Percentiles rank a stretch among this genome's conserved stretches.
phyloP scores from a whole-genome alignment of 2,329 filamentous ascomycete species.

The Stachybotrys elegans region DNA sequence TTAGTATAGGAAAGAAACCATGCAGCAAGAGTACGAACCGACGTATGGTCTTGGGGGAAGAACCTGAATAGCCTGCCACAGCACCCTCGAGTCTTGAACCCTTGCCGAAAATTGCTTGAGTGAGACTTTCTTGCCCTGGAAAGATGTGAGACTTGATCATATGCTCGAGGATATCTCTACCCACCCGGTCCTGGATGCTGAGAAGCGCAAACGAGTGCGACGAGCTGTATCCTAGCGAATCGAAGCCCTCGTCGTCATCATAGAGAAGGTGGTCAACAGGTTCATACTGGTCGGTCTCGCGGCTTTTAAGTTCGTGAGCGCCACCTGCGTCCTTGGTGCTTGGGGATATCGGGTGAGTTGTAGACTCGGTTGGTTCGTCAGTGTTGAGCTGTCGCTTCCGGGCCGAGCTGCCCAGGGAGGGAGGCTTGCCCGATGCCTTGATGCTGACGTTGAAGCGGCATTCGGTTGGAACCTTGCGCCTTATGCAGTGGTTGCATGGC shows the following conservation, averaged over 20 bases:
- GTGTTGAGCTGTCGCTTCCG: conserved; percentile 18
- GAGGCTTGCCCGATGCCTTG: conserved; percentile 9
- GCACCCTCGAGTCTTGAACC: conserved; percentile 7
- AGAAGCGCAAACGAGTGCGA: conserved; percentile 25
- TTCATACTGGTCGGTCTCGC: conserved; percentile 13
- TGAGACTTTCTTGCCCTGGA: not conserved
- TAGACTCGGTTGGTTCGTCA: conserved; percentile 12
- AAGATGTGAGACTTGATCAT: not conserved
- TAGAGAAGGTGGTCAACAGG: conserved; percentile 20
- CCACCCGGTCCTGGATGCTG: conserved; percentile 18
- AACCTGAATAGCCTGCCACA: conserved; percentile 24
- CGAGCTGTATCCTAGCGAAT: conserved; percentile 29
- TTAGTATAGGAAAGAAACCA: not conserved
- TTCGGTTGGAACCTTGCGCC: conserved; percentile 31
- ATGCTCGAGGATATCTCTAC: conserved; percentile 1
- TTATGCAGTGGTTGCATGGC: conserved; percentile 34
- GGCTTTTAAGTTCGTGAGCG: no score
- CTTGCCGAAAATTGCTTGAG: conserved; percentile 5
- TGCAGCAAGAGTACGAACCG: conserved; percentile 17
- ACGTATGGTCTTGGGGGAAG: conserved; percentile 28
- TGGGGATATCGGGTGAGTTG: no score
- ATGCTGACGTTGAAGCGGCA: conserved; percentile 24
- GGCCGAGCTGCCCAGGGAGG: conserved; percentile 15
- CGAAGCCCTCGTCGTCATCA: conserved; percentile 21
- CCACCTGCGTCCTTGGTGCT: no score